These are phyloP conservation scores for Lasiodiplodia sp. DNA, from an alignment of 2,329 filamentous ascomycete species.

Conservation along the genomic window DNA sequence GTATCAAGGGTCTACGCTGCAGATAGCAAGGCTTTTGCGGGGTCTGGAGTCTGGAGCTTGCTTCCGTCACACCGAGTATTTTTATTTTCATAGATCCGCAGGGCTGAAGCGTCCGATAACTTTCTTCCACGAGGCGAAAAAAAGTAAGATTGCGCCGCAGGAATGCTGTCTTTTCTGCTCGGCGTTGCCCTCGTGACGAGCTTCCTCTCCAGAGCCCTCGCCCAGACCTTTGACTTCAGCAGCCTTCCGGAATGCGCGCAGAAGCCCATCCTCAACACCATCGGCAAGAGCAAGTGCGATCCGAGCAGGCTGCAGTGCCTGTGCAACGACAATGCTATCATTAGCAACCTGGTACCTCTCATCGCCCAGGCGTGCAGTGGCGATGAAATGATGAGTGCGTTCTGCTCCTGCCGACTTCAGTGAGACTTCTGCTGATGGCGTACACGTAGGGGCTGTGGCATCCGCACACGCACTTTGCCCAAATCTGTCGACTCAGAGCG, in stretches of 20 bases:
- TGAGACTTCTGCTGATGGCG: not conserved
- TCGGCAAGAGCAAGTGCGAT: conserved; percentile 27
- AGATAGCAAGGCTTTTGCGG: not conserved
- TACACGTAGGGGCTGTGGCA: not conserved
- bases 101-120: not conserved
- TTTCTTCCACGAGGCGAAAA: not conserved
- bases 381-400: conserved; percentile 19
- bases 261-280: conserved; percentile 20
- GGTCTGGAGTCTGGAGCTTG: not conserved
- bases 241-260: conserved; percentile 29
- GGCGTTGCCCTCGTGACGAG: not conserved
- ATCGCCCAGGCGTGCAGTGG: conserved; percentile 9
- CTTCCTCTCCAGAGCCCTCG: not conserved
- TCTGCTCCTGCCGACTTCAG: not conserved
- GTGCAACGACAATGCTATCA: conserved; percentile 14
- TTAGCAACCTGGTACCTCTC: conserved; percentile 3
- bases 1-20: not conserved
- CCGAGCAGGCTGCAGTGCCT: conserved; percentile 27
- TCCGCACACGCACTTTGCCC: conserved; percentile 14
- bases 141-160: not conserved
- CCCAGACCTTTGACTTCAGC: conserved; percentile 5
- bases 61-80: not conserved
- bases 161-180: conserved; percentile 22
- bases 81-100: not conserved
- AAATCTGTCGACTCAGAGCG: conserved; percentile 8